Conservation (phyloP, 2,329 filamentous ascomycete genomes). For the Trichoderma sp. region DNA sequence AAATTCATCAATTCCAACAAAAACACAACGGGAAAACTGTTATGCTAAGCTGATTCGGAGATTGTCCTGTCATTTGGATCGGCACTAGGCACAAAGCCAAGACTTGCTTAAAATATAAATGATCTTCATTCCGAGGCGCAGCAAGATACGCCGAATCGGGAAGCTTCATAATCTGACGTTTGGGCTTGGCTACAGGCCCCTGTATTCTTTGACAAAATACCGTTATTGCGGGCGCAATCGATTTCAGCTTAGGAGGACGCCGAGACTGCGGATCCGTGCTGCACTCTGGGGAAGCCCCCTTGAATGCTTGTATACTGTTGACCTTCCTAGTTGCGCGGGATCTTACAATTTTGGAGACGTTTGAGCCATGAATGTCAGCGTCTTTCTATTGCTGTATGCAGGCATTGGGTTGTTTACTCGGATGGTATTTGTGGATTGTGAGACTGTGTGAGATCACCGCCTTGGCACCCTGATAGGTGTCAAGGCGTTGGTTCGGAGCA, state of each 20-base stretch:
- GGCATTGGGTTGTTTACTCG: background rate
- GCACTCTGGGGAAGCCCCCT: background rate
- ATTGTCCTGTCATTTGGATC: background rate
- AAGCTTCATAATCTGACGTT: background rate
- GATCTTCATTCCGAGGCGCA: background rate
- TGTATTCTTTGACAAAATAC: background rate
- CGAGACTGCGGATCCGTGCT: background rate
- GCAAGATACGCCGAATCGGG: background rate
- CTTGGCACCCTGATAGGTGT: background rate
- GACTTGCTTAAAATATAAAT: background rate
- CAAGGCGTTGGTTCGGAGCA: background rate
- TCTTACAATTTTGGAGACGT: background rate
- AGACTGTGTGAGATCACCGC: background rate
- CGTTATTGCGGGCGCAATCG: background rate
- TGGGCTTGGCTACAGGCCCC: background rate
- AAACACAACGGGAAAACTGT: background rate
- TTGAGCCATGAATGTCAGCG: background rate
- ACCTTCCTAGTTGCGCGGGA: conserved; percentile 5
- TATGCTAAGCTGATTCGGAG: background rate
- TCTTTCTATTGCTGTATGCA: background rate
- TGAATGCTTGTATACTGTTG: background rate
- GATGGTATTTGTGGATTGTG: background rate
- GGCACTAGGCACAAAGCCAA: background rate
- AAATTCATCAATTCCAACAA: background rate
- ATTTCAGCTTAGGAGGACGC: background rate